phyloP scores from a whole-genome alignment of 495 filamentous ascomycete species.

The Aspergillus kassunensis region DNA sequence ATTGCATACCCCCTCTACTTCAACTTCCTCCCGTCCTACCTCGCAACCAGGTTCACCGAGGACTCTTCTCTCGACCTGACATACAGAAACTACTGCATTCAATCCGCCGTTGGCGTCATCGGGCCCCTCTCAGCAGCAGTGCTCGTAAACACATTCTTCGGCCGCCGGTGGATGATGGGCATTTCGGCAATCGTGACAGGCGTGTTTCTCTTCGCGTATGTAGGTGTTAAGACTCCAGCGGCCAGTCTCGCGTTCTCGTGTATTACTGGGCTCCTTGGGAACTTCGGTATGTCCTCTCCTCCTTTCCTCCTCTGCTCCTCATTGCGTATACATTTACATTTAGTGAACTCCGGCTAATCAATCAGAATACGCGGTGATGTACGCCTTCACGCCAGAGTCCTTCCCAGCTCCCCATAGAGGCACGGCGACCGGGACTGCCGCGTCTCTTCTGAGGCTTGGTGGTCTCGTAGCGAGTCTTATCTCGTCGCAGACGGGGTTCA shows the following conservation, averaged over 20 bases:
- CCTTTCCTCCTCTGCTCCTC: background rate
- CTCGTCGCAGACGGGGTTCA: slow-evolving; percentile 30
- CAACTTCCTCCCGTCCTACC: slow-evolving; percentile 33
- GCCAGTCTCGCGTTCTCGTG: slow-evolving; percentile 29
- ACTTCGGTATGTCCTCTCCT: slow-evolving; percentile 24
- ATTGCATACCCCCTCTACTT: slow-evolving; percentile 36
- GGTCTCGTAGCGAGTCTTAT: slow-evolving; percentile 30
- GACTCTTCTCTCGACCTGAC: slow-evolving; percentile 25
- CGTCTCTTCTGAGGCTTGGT: slow-evolving; percentile 24
- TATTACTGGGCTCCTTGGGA: slow-evolving; percentile 25
- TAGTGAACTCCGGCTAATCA: no score
- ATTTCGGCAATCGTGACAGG: slow-evolving; percentile 29
- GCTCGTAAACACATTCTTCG: slow-evolving; percentile 26
- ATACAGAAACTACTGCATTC: slow-evolving; percentile 34
- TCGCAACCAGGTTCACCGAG: slow-evolving; percentile 26
- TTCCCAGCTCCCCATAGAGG: slow-evolving; percentile 52
- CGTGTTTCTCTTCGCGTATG: slow-evolving; percentile 34
- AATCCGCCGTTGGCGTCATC: slow-evolving; percentile 27
- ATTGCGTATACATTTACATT: no score
- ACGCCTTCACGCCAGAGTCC: slow-evolving; percentile 55
- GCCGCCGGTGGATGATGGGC: slow-evolving; percentile 34
- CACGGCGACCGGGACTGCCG: slow-evolving; percentile 48
- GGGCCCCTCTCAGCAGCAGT: slow-evolving; percentile 28
- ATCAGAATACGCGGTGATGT: slow-evolving; percentile 47
- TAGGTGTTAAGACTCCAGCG: slow-evolving; percentile 21